These are phyloP conservation scores for Microascus cirrosus DNA, from an alignment of 2,329 filamentous ascomycete species.

Conservation along the genomic window DNA sequence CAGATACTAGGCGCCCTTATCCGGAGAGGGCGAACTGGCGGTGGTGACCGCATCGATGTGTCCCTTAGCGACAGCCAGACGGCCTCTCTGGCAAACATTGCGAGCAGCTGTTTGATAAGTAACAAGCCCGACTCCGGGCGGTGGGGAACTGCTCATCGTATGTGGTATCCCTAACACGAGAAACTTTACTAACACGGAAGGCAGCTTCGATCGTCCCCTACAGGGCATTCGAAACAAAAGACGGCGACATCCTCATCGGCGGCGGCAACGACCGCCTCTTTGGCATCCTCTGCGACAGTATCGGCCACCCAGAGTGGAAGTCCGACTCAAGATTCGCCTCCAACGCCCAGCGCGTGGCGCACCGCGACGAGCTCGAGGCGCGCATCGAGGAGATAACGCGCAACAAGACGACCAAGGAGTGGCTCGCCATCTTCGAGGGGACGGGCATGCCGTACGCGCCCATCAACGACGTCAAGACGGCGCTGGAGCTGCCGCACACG, in stretches of 20 bases:
- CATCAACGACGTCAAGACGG: slow-evolving; percentile 82
- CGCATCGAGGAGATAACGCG: slow-evolving; percentile 67
- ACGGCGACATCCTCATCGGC: slow-evolving; percentile 60
- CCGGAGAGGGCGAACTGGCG: slow-evolving; percentile 60
- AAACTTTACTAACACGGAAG: background rate
- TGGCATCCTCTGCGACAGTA: slow-evolving; percentile 47
- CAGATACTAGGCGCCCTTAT: slow-evolving; percentile 89
- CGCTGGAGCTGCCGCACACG: slow-evolving; percentile 78
- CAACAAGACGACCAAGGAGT: slow-evolving; percentile 74
- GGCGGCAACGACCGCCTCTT: slow-evolving; percentile 68
- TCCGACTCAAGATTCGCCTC: slow-evolving; percentile 45
- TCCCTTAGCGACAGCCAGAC: slow-evolving; percentile 90
- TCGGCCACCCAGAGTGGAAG: slow-evolving; percentile 49
- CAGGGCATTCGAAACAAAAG: slow-evolving; percentile 65
- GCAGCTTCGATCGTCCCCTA: slow-evolving; percentile 97
- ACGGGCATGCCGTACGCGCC: slow-evolving; percentile 86
- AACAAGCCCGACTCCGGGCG: slow-evolving; percentile 78
- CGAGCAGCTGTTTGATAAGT: slow-evolving; percentile 80
- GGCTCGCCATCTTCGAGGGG: slow-evolving; percentile 80
- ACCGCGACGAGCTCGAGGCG: slow-evolving; percentile 67
- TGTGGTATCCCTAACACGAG: background rate
- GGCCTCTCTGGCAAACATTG: slow-evolving; percentile 89
- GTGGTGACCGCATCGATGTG: slow-evolving; percentile 87
- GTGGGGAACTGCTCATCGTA: slow-evolving; percentile 94
- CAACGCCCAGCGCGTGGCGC: slow-evolving; percentile 52